These are phyloP conservation scores for Penicillium fuscoglaucum DNA, from an alignment of 2,329 filamentous ascomycete species.

Conservation along the genomic window DNA sequence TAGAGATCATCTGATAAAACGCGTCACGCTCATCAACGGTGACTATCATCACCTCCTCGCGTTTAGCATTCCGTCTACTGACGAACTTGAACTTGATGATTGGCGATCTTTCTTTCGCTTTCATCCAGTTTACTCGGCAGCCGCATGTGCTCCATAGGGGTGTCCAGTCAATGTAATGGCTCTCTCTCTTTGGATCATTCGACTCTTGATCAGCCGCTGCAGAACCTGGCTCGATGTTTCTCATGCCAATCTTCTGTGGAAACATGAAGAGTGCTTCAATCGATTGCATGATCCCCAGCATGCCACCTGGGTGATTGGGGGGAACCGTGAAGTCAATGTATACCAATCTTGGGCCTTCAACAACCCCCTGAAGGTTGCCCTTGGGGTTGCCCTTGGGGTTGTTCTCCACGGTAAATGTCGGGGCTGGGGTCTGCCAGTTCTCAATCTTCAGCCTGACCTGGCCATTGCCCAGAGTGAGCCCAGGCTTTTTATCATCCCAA, in stretches of 20 bases:
- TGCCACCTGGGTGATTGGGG: not conserved
- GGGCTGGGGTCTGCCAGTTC: not conserved
- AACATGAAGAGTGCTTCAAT: not conserved
- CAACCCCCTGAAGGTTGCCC: not conserved
- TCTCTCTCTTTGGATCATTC: not conserved
- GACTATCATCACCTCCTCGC: not conserved
- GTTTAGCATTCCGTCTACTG: not conserved
- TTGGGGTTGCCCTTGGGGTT: not conserved
- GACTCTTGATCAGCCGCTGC: not conserved
- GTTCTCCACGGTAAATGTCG: not conserved
- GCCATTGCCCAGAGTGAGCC: not conserved
- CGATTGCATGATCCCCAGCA: not conserved
- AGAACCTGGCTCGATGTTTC: not conserved
- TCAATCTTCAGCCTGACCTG: not conserved
- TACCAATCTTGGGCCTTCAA: not conserved
- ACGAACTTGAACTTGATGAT: slow-evolving; percentile 2
- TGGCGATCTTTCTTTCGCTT: not conserved
- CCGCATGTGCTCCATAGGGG: not conserved
- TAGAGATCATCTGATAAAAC: not conserved
- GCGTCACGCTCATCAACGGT: not conserved
- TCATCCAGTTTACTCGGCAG: slow-evolving; percentile 8
- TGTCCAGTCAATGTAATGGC: not conserved
- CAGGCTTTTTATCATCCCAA: not conserved
- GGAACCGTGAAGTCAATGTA: not conserved
- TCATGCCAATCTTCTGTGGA: not conserved